These are phyloP conservation scores for Umbelopsis vinacea DNA, from an alignment of 192 early-diverging fungal genomes.

Conservation along the genomic window DNA sequence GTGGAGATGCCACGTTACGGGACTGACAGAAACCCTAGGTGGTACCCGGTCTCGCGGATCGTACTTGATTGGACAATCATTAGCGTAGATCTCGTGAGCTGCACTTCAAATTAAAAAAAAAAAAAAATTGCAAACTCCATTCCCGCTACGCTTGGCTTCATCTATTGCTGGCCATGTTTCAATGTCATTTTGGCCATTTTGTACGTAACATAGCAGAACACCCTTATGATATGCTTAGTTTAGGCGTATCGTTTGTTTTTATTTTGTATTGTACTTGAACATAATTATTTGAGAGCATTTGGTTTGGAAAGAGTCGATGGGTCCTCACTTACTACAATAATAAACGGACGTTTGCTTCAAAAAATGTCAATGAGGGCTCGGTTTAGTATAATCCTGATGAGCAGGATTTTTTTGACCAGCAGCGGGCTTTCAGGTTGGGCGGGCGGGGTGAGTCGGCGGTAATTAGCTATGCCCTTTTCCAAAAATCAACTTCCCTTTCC, in stretches of 20 bases:
- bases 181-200: constrained; percentile 2
- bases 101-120: neutral
- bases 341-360: too few relatives aligned
- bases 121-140: too few relatives aligned
- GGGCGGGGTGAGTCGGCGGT: neutral
- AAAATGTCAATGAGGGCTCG: too few relatives aligned
- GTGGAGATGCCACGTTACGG: neutral
- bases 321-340: too few relatives aligned
- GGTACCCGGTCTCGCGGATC: constrained; percentile 20
- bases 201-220: neutral
- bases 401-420: neutral
- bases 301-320: too few relatives aligned
- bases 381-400: too few relatives aligned
- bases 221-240: too few relatives aligned
- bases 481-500: neutral
- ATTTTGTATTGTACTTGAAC: too few relatives aligned
- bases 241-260: too few relatives aligned
- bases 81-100: constrained; percentile 18
- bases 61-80: constrained; percentile 6
- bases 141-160: neutral
- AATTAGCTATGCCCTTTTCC: neutral
- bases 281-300: too few relatives aligned
- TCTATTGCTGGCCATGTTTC: constrained; percentile 8
- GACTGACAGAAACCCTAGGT: neutral
- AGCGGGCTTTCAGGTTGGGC: neutral